Evolutionary conservation across 2,329 filamentous ascomycete genomes (phyloP).

Genomic region (Knoxdaviesia capensis): DNA sequence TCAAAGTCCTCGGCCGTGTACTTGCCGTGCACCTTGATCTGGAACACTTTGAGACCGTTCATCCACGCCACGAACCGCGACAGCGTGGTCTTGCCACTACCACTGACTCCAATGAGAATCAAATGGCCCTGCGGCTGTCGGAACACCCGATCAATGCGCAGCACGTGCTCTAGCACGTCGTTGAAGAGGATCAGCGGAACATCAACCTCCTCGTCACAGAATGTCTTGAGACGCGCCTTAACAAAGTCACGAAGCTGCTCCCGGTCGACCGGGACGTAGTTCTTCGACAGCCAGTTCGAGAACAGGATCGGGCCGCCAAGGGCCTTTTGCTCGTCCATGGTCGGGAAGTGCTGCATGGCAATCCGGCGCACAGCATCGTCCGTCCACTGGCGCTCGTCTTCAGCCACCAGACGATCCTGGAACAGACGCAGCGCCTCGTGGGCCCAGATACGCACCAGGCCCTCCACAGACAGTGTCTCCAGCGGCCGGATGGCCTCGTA

Average conservation of each 20-base stretch:
- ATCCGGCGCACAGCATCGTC: slow-evolving; percentile 72
- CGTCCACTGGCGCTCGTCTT: slow-evolving; percentile 91
- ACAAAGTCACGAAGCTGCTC: slow-evolving; percentile 93
- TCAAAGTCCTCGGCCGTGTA: slow-evolving; percentile 98
- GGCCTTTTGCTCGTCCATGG: slow-evolving; percentile 76
- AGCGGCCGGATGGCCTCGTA: slow-evolving; percentile 93
- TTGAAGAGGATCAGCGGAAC: slow-evolving; percentile 98
- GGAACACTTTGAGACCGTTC: slow-evolving; percentile 97
- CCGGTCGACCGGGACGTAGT: slow-evolving; percentile 91
- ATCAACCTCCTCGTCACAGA: slow-evolving; percentile 98
- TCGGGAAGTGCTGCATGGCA: slow-evolving; percentile 81
- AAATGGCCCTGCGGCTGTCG: slow-evolving; percentile 94
- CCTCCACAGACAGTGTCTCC: slow-evolving; percentile 73
- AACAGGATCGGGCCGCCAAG: slow-evolving; percentile 88
- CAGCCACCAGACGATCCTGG: slow-evolving; percentile 86
- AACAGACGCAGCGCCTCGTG: slow-evolving; percentile 92
- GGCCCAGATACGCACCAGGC: slow-evolving; percentile 90
- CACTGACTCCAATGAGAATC: slow-evolving; percentile 95
- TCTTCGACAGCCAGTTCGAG: slow-evolving; percentile 98
- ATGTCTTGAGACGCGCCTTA: slow-evolving; percentile 89
- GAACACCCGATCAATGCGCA: slow-evolving; percentile 97
- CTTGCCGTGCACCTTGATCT: slow-evolving; percentile 98
- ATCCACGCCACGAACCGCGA: slow-evolving; percentile 99
- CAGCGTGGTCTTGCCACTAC: slow-evolving; percentile 93
- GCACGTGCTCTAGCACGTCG: slow-evolving; percentile 90